A percentile compares a stretch with the other conserved stretches of the same genome.
These are phyloP conservation scores for Phytophthora sojae DNA, from an alignment of 352 stramenopile genomes.

Conservation along the genomic window DNA sequence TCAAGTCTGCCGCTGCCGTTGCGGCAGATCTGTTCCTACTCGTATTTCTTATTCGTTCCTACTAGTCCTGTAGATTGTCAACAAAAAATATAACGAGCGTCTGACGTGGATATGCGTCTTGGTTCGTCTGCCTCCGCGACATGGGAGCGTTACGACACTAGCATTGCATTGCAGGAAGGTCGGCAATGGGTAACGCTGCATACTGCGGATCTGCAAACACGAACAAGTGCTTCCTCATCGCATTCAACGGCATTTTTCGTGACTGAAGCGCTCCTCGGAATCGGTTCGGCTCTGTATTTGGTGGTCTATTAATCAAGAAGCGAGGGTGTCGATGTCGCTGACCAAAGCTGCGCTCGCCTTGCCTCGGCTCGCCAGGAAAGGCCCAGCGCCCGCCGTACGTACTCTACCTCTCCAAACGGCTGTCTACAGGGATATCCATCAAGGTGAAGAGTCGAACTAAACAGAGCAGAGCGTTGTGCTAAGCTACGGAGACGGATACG, in stretches of 20 bases:
- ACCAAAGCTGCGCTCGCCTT: neutral
- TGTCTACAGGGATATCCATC: slow-evolving; percentile 33
- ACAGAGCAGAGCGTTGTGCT: slow-evolving; percentile 26
- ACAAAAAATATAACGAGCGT: slow-evolving; percentile 34
- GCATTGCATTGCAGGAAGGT: slow-evolving; percentile 13
- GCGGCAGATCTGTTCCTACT: slow-evolving; percentile 16
- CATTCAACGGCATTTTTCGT: slow-evolving; percentile 2
- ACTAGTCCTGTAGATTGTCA: slow-evolving; percentile 40
- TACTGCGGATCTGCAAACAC: slow-evolving; percentile 17
- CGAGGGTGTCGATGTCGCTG: neutral
- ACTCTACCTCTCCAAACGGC: slow-evolving; percentile 18
- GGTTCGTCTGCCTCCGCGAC: slow-evolving; percentile 23
- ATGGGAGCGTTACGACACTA: slow-evolving; percentile 25
- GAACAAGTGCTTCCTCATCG: neutral
- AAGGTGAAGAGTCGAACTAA: slow-evolving; percentile 25
- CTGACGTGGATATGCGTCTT: slow-evolving; percentile 18
- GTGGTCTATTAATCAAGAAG: slow-evolving; percentile 35
- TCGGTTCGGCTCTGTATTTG: slow-evolving; percentile 33
- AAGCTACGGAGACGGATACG: slow-evolving; percentile 12
- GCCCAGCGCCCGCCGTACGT: slow-evolving; percentile 4
- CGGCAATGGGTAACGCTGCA: slow-evolving; percentile 6
- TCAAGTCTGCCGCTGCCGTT: slow-evolving; percentile 8
- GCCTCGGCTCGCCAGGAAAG: neutral
- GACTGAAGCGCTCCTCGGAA: slow-evolving; percentile 1
- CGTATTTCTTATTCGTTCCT: slow-evolving; percentile 28